These are phyloP conservation scores for Penicillium fimorum DNA, from an alignment of 495 filamentous ascomycete species.

Conservation along the genomic window DNA sequence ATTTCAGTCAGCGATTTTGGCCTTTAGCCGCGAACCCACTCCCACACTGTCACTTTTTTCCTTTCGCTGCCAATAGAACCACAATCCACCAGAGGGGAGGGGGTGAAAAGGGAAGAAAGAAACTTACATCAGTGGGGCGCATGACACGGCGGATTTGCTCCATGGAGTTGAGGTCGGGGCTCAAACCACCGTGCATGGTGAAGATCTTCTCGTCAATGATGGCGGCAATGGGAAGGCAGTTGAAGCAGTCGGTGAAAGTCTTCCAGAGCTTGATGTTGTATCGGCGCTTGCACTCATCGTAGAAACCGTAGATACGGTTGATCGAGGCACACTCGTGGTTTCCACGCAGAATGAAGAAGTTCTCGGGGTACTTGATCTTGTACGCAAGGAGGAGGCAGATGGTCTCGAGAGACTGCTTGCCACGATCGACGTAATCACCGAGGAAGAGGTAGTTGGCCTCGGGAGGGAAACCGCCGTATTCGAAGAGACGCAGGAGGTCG, in stretches of 20 bases:
- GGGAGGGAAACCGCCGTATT: conserved; percentile 97
- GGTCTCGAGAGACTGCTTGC: conserved; percentile 98
- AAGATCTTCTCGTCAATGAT: conserved; percentile 99
- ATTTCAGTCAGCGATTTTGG: conserved; percentile 51
- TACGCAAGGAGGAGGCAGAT: conserved; percentile 98
- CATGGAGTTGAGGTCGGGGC: conserved; percentile 98
- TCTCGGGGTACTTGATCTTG: conserved; percentile 99
- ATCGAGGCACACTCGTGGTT: conserved; percentile 99
- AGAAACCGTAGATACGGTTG: conserved; percentile 99
- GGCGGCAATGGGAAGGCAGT: conserved; percentile 98
- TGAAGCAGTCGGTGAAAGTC: conserved; percentile 99
- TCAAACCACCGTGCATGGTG: conserved; percentile 98
- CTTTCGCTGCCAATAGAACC: conserved; percentile 2
- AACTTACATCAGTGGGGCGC: conserved; percentile 95
- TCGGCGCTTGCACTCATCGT: conserved; percentile 98
- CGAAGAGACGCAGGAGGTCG: conserved; percentile 93
- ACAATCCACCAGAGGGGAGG: conserved; percentile 6
- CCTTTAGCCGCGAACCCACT: conserved; percentile 39
- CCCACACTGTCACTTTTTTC: conserved; percentile 26
- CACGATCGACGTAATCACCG: conserved; percentile 97
- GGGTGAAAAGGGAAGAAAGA: conserved; percentile 11
- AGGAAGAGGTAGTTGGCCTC: conserved; percentile 99
- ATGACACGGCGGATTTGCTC: conserved; percentile 99
- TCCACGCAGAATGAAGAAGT: conserved; percentile 97
- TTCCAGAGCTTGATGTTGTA: conserved; percentile 99